A percentile compares a stretch with the other conserved stretches of the same genome.
Conservation (phyloP, 768 basidiomycete species). For the Boletales sp. region DNA sequence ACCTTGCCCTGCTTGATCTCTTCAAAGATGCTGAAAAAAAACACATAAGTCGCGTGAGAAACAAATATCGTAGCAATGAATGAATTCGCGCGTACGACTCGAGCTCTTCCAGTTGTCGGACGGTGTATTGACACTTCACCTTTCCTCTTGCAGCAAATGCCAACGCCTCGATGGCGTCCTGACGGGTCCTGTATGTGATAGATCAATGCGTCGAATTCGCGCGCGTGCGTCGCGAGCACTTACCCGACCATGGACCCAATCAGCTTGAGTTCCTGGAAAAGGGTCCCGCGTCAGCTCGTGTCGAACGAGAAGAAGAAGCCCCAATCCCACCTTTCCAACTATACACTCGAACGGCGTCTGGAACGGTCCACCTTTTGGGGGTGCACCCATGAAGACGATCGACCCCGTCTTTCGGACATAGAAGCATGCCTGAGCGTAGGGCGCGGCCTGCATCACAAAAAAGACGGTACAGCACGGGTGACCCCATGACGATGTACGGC, state of each 20-base stretch:
- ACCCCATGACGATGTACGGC: too few species aligned
- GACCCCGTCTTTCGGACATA: conserved; percentile 44
- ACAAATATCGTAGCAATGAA: not conserved
- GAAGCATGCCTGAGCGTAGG: conserved; percentile 41
- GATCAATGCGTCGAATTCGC: not conserved
- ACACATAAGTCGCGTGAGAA: not conserved
- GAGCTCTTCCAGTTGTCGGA: conserved; percentile 27
- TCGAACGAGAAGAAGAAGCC: not conserved
- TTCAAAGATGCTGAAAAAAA: conserved; percentile 13
- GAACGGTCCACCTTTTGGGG: conserved; percentile 16
- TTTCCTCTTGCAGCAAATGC: conserved; percentile 38
- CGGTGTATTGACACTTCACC: conserved; percentile 22
- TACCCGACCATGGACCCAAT: conserved; percentile 19
- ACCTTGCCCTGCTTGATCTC: conserved; percentile 18
- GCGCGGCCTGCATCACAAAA: conserved; percentile 21
- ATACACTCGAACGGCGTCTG: conserved; percentile 30
- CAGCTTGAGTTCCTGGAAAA: conserved; percentile 19
- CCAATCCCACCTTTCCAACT: conserved; percentile 20
- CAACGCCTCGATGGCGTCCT: conserved; percentile 46
- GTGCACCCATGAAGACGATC: conserved; percentile 38
- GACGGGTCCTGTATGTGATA: conserved; percentile 28
- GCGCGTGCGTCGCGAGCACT: not conserved
- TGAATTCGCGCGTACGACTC: conserved; percentile 12
- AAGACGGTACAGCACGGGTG: too few species aligned
- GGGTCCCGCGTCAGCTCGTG: not conserved